phyloP scores from a whole-genome alignment of 768 basidiomycete genomes.

The Tylopilus plumbeoviolaceoides region DNA sequence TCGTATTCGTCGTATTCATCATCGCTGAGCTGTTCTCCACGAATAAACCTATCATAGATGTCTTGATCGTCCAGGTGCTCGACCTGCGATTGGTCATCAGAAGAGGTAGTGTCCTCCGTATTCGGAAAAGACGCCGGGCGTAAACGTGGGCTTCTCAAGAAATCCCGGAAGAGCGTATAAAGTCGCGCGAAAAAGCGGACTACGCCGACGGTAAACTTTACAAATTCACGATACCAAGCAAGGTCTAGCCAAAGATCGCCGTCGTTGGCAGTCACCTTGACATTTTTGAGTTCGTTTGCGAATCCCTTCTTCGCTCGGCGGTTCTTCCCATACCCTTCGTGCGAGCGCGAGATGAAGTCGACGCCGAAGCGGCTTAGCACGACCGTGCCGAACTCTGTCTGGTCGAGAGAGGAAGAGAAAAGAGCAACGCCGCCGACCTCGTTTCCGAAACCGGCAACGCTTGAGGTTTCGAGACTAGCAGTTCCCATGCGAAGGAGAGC shows the following conservation, averaged over 20 bases:
- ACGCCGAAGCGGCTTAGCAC: constrained; percentile 42
- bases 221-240: constrained; percentile 39
- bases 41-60: constrained; percentile 54
- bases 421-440: constrained; percentile 57
- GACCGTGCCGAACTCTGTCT: constrained; percentile 31
- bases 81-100: constrained; percentile 5
- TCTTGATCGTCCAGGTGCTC: constrained; percentile 32
- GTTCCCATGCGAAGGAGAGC: constrained; percentile 69
- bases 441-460: constrained; percentile 66
- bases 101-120: constrained; percentile 1
- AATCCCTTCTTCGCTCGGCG: constrained; percentile 36
- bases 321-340: constrained; percentile 24
- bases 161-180: constrained; percentile 14
- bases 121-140: constrained; percentile 3
- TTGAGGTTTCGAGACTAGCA: constrained; percentile 72
- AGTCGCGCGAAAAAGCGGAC: constrained; percentile 25
- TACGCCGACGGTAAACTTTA: constrained; percentile 30
- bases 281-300: constrained; percentile 46
- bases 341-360: constrained; percentile 31
- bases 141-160: constrained; percentile 17
- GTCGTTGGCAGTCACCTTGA: constrained; percentile 34
- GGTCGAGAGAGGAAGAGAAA: constrained; percentile 7
- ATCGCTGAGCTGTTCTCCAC: constrained; percentile 52
- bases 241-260: constrained; percentile 39
- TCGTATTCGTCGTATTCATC: constrained; percentile 43